Evolutionary conservation across 768 basidiomycete genomes (phyloP), one percentile per base, ranked within the genome.

Genomic region (Boletus rubroflammeus): DNA sequence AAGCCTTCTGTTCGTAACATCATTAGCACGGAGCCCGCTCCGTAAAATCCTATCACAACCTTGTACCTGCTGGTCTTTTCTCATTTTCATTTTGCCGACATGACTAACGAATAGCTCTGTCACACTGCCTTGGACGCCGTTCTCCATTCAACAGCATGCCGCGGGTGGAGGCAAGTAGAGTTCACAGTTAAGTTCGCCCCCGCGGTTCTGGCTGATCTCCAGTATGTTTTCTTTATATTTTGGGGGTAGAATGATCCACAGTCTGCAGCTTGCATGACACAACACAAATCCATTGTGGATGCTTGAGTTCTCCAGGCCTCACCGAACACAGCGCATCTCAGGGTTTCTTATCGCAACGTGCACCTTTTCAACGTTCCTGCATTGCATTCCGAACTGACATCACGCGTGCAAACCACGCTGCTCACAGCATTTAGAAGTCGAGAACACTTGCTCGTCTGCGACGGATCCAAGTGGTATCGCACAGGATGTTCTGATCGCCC

Each of bases 391-490:
- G 39, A 46, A 31, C 35, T 29, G 35, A n/a, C 34, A 25, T 32
- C 43, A 29, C 52, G 45, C 41, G 23, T 25, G 23, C 23, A 25
- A 25, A 2, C 23, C 23, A 36, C 43, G 28, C 43, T 35, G 35
- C 31, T 14, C 50, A 60, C 63, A 56, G 63, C 55, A 57, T 51
- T 40, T 26, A 48, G 60, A 65, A 65, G 38, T 44, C 28, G 26
- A 65, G 64, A 65, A 67, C 51, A 32, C 40, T 14, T 34, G 21
- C 32, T 36, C 10, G 17, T 25, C 35, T 36, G 28, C 32, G 23
- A 21, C 56, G 51, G 59, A 61, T 39, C 47, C 28, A 54, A 54
- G 26, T 39, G 17, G 45, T 56, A 40, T 25, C 21, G 9, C 46
- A 51, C 35, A 40, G 63, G 52, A 65, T 43, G 47, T 55, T 57